Conservation (phyloP, 768 basidiomycete genomes). For the Cubamyces sp. region DNA sequence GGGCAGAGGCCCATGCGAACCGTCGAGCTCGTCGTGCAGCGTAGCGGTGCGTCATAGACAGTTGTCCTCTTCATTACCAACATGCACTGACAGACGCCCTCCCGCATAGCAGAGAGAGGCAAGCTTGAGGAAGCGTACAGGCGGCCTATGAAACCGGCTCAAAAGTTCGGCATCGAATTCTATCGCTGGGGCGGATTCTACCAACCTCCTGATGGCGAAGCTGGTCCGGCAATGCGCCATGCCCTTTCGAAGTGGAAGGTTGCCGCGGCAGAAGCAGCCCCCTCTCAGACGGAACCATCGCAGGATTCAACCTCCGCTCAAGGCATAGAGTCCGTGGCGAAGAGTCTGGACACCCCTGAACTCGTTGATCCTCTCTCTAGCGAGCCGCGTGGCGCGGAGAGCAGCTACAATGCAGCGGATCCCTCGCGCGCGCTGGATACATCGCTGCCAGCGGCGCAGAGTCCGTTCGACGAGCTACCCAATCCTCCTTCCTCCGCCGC, state of each 20-base stretch:
- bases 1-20: conserved; percentile 4
- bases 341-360: neutral
- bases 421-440: neutral
- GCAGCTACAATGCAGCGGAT: neutral
- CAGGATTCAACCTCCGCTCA: no score
- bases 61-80: no score
- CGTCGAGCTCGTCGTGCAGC: conserved; percentile 25
- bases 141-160: neutral
- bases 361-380: neutral
- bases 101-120: neutral
- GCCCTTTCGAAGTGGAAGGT: conserved; percentile 2
- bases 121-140: neutral
- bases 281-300: no score
- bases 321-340: neutral
- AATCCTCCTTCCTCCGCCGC: neutral
- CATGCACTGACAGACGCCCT: no score
- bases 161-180: conserved; percentile 17
- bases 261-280: neutral
- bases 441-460: neutral
- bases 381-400: neutral
- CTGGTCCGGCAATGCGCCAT: neutral
- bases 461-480: neutral
- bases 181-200: conserved; percentile 29
- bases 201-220: conserved; percentile 1
- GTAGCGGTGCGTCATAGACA: conserved; percentile 14